Percentiles rank a stretch among this genome's conserved stretches.
Evolutionary conservation across 176 grass and related monocot species (phyloP).

Genomic region (Alopecurus myosuroides): DNA sequence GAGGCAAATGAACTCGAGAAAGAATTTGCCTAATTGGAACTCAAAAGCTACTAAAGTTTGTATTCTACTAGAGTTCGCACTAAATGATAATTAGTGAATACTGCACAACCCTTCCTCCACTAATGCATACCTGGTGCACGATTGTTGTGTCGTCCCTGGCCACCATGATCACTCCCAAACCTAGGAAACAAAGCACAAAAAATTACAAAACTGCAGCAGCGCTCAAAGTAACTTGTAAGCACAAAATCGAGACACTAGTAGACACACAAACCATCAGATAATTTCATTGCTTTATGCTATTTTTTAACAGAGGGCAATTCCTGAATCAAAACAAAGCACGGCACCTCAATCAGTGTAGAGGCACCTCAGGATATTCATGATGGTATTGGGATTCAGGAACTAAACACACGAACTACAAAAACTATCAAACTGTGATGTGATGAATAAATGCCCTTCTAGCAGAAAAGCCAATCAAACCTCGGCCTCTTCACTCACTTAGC

Average conservation of each 20-base stretch:
- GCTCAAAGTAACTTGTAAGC: not conserved
- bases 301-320: not conserved
- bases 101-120: not conserved
- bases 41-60: not conserved
- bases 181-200: constrained; percentile 4
- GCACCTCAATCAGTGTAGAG: not conserved
- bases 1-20: not conserved
- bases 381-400: not conserved
- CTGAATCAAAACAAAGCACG: not conserved
- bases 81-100: not conserved
- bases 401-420: not conserved
- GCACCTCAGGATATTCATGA: not conserved
- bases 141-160: constrained; percentile 51
- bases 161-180: constrained; percentile 61
- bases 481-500: not conserved
- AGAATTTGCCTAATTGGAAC: not conserved
- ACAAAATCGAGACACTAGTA: not conserved
- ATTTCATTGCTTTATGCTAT: not conserved
- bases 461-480: not conserved
- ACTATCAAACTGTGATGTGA: not conserved
- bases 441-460: not conserved
- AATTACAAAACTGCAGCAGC: not conserved
- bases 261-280: not conserved
- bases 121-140: constrained; percentile 43
- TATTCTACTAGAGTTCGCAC: not conserved